Percentiles rank a stretch among this genome's conserved stretches.
Conservation (phyloP, 495 filamentous ascomycete genomes). For the Penicillium robsamsonii region DNA sequence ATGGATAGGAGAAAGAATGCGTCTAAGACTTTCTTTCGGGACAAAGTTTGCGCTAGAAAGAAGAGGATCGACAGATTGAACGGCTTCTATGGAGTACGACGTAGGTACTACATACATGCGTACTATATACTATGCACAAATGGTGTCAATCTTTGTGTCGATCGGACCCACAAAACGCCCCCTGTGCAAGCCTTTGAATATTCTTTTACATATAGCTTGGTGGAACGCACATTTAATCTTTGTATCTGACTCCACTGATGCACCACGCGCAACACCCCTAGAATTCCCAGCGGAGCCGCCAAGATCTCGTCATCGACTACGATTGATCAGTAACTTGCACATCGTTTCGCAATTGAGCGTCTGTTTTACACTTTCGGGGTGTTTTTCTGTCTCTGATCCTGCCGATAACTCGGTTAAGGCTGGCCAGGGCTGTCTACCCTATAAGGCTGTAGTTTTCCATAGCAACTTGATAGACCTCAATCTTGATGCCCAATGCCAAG, state of each 20-base stretch:
- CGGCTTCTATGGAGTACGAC: conserved; percentile 13
- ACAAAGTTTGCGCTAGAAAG: conserved; percentile 24
- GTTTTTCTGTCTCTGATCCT: conserved; percentile 4
- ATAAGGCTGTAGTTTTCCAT: background rate
- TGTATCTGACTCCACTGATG: conserved; percentile 3
- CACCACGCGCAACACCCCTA: conserved; percentile 2
- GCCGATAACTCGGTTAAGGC: conserved; percentile 5
- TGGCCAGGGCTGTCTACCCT: background rate
- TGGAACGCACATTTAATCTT: background rate
- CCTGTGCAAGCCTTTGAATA: background rate
- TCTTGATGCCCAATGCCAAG: conserved; percentile 6
- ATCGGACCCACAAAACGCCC: conserved; percentile 21
- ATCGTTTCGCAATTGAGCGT: background rate
- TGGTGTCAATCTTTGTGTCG: conserved; percentile 22
- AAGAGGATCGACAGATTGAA: conserved; percentile 28
- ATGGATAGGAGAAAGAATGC: conserved; percentile 24
- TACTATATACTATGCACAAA: conserved; percentile 11
- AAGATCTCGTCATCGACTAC: conserved; percentile 13
- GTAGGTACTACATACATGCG: background rate
- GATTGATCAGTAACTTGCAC: conserved; percentile 8
- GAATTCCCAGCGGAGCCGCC: conserved; percentile 9
- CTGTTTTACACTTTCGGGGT: background rate
- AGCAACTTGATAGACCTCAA: background rate
- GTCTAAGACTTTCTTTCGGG: conserved; percentile 5
- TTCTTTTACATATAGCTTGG: background rate